phyloP scores from a whole-genome alignment of 371 early-diverging fungal species.

The Mortierella sp. region DNA sequence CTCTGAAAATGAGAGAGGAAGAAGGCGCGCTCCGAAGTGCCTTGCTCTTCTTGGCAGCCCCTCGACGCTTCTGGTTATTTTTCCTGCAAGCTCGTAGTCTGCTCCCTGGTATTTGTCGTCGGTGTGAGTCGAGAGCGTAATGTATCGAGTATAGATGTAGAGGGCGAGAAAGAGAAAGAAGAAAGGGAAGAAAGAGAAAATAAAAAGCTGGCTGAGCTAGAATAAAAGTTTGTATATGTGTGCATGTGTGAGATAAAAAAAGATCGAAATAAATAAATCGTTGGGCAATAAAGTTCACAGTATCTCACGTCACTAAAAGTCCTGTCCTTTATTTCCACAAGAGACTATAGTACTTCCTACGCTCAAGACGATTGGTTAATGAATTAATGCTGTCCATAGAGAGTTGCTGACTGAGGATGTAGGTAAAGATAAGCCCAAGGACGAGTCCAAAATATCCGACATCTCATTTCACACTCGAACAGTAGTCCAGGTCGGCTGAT shows the following conservation, averaged over 20 bases:
- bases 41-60: constrained; percentile 35
- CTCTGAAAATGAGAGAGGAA: not conserved
- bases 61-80: constrained; percentile 38
- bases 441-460: not conserved
- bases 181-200: not conserved
- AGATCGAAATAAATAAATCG: too few species aligned
- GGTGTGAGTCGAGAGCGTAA: not conserved
- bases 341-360: too few species aligned
- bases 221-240: too few species aligned
- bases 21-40: constrained; percentile 9
- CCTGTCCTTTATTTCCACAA: too few species aligned
- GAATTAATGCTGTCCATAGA: not conserved
- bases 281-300: too few species aligned
- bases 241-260: too few species aligned
- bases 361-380: too few species aligned
- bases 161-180: not conserved
- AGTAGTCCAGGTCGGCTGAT: not conserved
- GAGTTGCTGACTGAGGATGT: not conserved
- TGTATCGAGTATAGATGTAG: not conserved
- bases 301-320: too few species aligned
- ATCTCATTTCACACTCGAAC: not conserved
- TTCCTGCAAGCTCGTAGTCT: constrained; percentile 28
- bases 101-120: constrained; percentile 18
- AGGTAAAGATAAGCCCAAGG: not conserved
- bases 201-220: not conserved